phyloP scores from a whole-genome alignment of 2,329 filamentous ascomycete species.

The Conoideocrella luteorostrata region DNA sequence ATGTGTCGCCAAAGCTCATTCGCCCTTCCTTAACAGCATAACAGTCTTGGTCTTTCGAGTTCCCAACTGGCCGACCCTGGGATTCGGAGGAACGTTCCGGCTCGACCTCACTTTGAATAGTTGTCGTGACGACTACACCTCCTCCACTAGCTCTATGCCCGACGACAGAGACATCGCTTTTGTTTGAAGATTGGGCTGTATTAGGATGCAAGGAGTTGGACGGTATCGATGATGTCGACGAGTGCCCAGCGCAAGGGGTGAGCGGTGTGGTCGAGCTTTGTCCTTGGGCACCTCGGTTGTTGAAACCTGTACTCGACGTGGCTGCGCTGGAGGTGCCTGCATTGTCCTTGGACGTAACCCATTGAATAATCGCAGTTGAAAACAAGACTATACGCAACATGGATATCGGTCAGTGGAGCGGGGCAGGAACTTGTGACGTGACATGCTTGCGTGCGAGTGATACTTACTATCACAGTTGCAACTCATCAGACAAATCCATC shows the following conservation, averaged over 20 bases:
- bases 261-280: slow-evolving; percentile 4
- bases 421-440: not conserved
- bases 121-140: slow-evolving; percentile 30
- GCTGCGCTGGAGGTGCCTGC: slow-evolving; percentile 24
- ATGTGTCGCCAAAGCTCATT: not conserved
- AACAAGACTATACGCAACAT: slow-evolving; percentile 43
- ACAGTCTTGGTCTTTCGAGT: slow-evolving; percentile 1
- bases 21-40: not conserved
- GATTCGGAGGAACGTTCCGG: slow-evolving; percentile 14
- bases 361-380: slow-evolving; percentile 55
- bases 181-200: not conserved
- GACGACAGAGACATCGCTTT: not conserved
- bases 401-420: not conserved
- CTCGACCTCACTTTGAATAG: slow-evolving; percentile 28
- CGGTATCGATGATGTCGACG: not conserved
- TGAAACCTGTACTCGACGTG: slow-evolving; percentile 9
- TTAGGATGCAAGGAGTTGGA: not conserved
- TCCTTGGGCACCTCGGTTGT: slow-evolving; percentile 11
- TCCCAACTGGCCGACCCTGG: not conserved
- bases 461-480: slow-evolving; percentile 56
- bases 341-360: slow-evolving; percentile 46
- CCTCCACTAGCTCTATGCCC: not conserved
- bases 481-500: slow-evolving; percentile 60
- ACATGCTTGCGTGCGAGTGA: not conserved
- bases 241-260: slow-evolving; percentile 1